Evolutionary conservation across 1,284 basidiomycete species (phyloP).

Genomic region (Pisolithus thermaeus): DNA sequence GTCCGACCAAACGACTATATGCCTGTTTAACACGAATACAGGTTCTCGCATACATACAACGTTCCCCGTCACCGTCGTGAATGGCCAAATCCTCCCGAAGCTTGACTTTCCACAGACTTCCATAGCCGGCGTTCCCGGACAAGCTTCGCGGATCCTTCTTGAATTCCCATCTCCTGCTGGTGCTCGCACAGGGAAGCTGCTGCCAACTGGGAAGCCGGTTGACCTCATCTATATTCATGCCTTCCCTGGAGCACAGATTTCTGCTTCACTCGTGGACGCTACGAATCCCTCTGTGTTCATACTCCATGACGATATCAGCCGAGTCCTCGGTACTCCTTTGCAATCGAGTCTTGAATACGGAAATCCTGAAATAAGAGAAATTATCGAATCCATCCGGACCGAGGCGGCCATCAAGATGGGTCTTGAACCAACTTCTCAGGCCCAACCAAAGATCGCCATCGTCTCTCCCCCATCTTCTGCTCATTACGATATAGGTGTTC

Average conservation of each 20-base stretch:
- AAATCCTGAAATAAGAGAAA: constrained; percentile 24
- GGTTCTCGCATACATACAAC: constrained; percentile 61
- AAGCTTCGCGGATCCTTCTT: constrained; percentile 57
- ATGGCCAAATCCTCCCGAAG: constrained; percentile 28
- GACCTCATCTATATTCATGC: constrained; percentile 38
- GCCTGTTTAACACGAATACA: constrained; percentile 65
- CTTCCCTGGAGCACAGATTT: constrained; percentile 22
- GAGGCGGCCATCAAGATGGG: constrained; percentile 58
- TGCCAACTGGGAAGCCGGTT: constrained; percentile 52
- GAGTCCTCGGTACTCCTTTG: constrained; percentile 29
- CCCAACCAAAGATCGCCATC: constrained; percentile 68
- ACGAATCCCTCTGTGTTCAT: constrained; percentile 72
- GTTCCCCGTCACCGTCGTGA: constrained; percentile 41
- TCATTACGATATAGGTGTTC: constrained; percentile 49
- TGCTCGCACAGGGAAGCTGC: constrained; percentile 62
- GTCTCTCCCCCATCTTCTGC: constrained; percentile 33
- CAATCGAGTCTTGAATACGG: constrained; percentile 20
- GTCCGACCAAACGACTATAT: constrained; percentile 34
- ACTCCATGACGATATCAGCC: constrained; percentile 36
- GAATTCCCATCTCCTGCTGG: constrained; percentile 65
- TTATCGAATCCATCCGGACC: constrained; percentile 52
- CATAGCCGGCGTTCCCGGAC: constrained; percentile 63
- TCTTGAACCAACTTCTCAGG: constrained; percentile 52
- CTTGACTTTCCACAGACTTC: constrained; percentile 47
- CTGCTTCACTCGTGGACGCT: constrained; percentile 59